Evolutionary conservation across 176 grass and related monocot species (phyloP).

Genomic region (Bolboschoenus planiculmis): DNA sequence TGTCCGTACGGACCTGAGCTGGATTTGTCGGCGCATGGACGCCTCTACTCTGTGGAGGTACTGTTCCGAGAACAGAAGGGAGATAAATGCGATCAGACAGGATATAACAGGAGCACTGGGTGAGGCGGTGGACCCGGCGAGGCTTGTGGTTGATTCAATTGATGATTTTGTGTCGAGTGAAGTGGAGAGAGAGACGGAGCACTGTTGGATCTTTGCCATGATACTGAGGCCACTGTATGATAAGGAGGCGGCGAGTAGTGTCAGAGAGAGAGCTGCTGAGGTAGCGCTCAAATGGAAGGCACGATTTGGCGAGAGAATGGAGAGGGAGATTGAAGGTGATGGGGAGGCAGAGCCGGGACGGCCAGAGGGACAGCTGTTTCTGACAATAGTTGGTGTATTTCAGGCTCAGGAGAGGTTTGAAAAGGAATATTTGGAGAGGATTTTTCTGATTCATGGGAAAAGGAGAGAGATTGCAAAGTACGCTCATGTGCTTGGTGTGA

Average conservation of each 20-base stretch:
- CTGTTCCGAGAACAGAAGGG: conserved; percentile 34
- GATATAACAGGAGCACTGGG: conserved; percentile 42
- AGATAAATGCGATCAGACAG: conserved; percentile 32
- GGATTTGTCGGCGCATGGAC: conserved; percentile 77
- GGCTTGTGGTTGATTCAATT: conserved; percentile 55
- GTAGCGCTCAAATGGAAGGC: conserved; percentile 53
- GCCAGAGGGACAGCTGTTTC: conserved; percentile 54
- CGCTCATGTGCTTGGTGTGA: conserved; percentile 36
- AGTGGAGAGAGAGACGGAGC: conserved; percentile 21
- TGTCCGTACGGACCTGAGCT: conserved; percentile 45
- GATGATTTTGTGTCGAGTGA: conserved; percentile 38
- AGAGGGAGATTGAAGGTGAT: conserved; percentile 22
- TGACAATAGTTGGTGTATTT: conserved; percentile 59
- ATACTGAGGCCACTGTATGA: conserved; percentile 43
- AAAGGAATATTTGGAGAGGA: conserved; percentile 51
- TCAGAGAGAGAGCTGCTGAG: conserved; percentile 50
- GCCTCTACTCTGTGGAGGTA: conserved; percentile 50
- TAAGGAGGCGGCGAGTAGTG: conserved; percentile 41
- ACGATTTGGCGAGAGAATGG: conserved; percentile 33
- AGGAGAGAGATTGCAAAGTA: conserved; percentile 65
- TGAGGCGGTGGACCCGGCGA: conserved; percentile 46
- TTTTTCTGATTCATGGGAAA: conserved; percentile 49
- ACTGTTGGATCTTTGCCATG: conserved; percentile 55
- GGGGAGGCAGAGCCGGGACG: conserved; percentile 8
- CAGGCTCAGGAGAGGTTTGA: conserved; percentile 49